phyloP scores from a whole-genome alignment of 2,329 filamentous ascomycete genomes.

The Fusarium nurragi region DNA sequence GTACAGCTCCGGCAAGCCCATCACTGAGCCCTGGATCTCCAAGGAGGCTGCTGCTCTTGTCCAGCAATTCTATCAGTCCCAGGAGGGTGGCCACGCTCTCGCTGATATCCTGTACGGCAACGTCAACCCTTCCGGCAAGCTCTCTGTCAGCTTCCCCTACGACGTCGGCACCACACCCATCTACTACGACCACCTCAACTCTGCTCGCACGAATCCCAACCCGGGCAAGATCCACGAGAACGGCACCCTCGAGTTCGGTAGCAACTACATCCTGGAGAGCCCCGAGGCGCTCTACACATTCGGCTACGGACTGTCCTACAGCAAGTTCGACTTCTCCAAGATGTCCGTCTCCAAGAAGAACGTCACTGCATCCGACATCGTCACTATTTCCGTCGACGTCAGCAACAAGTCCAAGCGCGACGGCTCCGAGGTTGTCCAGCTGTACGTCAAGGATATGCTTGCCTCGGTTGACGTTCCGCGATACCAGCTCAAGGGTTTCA shows the following conservation, averaged over 20 bases:
- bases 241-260: constrained; percentile 70
- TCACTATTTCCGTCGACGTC: constrained; percentile 69
- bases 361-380: constrained; percentile 58
- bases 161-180: constrained; percentile 73
- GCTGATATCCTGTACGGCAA: constrained; percentile 73
- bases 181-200: constrained; percentile 79
- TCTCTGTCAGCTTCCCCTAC: constrained; percentile 73
- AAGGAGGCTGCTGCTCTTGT: constrained; percentile 70
- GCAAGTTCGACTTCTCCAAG: constrained; percentile 68
- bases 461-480: constrained; percentile 72
- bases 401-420: constrained; percentile 67
- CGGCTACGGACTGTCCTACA: constrained; percentile 73
- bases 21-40: constrained; percentile 78
- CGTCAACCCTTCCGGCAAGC: constrained; percentile 72
- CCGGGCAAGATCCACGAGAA: constrained; percentile 64
- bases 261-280: constrained; percentile 70
- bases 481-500: constrained; percentile 71
- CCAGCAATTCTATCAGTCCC: constrained; percentile 79
- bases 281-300: constrained; percentile 71
- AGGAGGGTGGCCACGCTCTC: constrained; percentile 72
- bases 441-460: constrained; percentile 72
- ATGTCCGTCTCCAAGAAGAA: constrained; percentile 60
- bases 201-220: constrained; percentile 63
- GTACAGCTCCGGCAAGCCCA: constrained; percentile 74
- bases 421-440: constrained; percentile 73